A percentile compares a stretch with the other conserved stretches of the same genome.
Conservation (phyloP, 192 early-diverging fungal species). For the Coemansia sp. region DNA sequence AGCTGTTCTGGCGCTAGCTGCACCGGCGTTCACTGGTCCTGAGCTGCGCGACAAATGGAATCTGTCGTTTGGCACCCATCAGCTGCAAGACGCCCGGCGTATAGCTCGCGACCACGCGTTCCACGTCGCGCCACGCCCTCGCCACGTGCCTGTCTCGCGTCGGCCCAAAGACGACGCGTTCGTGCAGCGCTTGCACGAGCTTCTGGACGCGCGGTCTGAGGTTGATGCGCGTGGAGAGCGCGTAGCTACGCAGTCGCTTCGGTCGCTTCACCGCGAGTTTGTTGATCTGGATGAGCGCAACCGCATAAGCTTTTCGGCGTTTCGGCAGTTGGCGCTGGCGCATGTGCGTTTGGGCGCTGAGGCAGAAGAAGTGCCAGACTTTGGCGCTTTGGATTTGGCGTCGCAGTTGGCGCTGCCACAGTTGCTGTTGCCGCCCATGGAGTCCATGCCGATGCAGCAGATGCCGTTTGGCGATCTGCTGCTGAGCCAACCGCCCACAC, state of each 20-base stretch:
- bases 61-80: constrained; percentile 24
- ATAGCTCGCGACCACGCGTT: constrained; percentile 15
- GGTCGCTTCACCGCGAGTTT: constrained; percentile 25
- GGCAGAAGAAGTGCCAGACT: background rate
- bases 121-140: background rate
- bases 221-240: background rate
- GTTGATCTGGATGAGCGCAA: constrained; percentile 3
- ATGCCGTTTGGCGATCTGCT: constrained; percentile 9
- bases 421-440: constrained; percentile 4
- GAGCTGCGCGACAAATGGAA: constrained; percentile 25
- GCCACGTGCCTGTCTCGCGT: constrained; percentile 11
- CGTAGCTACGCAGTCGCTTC: constrained; percentile 12
- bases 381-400: background rate
- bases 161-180: constrained; percentile 18
- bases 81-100: constrained; percentile 18
- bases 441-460: constrained; percentile 3
- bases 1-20: constrained; percentile 23
- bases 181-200: constrained; percentile 1
- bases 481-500: constrained; percentile 2
- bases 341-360: constrained; percentile 9
- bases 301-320: constrained; percentile 24
- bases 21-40: constrained; percentile 10
- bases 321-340: constrained; percentile 20
- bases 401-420: background rate
- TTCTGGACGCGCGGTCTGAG: constrained; percentile 9